Evolutionary conservation across 2,329 filamentous ascomycete species (phyloP), one percentile per base, ranked within the genome.

Genomic region (Calonectria henricotiae): DNA sequence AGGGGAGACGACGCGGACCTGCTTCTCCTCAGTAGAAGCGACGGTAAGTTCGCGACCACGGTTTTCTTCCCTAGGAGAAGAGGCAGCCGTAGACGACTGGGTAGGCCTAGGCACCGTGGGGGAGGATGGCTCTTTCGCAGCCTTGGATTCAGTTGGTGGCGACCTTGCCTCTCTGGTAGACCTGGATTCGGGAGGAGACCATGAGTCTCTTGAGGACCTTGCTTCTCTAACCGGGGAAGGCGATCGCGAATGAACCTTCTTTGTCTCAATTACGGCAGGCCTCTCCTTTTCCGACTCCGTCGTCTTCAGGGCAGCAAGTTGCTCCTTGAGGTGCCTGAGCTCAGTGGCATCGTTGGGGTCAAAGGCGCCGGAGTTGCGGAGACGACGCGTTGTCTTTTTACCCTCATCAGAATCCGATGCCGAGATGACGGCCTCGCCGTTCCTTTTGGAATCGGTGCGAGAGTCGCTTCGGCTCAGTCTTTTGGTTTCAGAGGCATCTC

Each of bases 1-100:
- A 1, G 93, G 94, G 5, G 93, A 92, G 20, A 96, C 93, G 4
- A 96, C 84, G n/a, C 90, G 88, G n/a, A 89, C 84, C 72, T 87
- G 85, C 73, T 85, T 88, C 63, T 86, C 84, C 15, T 86, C 84
- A 5, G 76, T 68, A 3, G 75, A 69, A 3, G 81, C 68, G 13
- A 78, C 71, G 1, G 76, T 80, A 4, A 81, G 60, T 25, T 87
- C 85, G 44, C 86, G 86, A 25, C 86, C 84, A 37, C 85, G 81
- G 27, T 77, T 77, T 25, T 85, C 82, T 13, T 82, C 79, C 15
- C 67, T 70, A 9, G 68, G 68, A 13, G 77, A 60, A 46, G 64
- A 62, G 4, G 76, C 47, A 20, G 74, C 37, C 44, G 67, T 71
- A 30, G 70, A 71, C 3, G 77, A 68, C 12, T 62, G 62, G 3